Percentiles rank a stretch among this genome's conserved stretches.
Conservation (phyloP, 257 asterid genomes). For the Solanum rostratum region DNA sequence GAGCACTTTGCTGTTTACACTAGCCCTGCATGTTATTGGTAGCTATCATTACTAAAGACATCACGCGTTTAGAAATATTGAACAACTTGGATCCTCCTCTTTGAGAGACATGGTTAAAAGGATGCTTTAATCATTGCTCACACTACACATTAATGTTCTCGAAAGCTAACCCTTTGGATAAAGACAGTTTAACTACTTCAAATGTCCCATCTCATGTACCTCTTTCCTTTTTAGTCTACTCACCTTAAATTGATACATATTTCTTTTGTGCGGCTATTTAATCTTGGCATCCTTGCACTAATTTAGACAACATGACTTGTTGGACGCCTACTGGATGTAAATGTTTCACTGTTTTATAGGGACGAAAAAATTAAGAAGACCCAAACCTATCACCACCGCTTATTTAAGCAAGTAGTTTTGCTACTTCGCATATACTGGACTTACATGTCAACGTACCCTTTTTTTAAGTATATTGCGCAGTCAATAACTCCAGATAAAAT, state of each 20-base stretch:
- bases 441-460: too few species aligned
- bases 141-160: not conserved
- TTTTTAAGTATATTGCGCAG: too few species aligned
- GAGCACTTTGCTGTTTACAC: not conserved
- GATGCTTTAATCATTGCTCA: not conserved
- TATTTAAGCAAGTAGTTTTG: too few species aligned
- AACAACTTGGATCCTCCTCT: not conserved
- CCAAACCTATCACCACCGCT: too few species aligned
- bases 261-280: not conserved
- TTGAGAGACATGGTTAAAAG: not conserved
- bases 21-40: not conserved
- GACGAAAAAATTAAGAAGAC: not conserved
- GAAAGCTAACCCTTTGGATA: not conserved
- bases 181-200: not conserved
- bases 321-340: not conserved
- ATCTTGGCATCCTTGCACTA: not conserved
- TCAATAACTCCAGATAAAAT: too few species aligned
- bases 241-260: not conserved
- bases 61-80: not conserved
- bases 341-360: not conserved
- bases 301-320: not conserved
- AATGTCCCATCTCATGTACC: not conserved
- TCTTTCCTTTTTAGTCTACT: not conserved
- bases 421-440: too few species aligned
- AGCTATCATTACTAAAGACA: not conserved